Percentiles rank a stretch among this genome's conserved stretches.
Evolutionary conservation across 495 filamentous ascomycete species (phyloP).

Genomic region (Penicillium steckii): DNA sequence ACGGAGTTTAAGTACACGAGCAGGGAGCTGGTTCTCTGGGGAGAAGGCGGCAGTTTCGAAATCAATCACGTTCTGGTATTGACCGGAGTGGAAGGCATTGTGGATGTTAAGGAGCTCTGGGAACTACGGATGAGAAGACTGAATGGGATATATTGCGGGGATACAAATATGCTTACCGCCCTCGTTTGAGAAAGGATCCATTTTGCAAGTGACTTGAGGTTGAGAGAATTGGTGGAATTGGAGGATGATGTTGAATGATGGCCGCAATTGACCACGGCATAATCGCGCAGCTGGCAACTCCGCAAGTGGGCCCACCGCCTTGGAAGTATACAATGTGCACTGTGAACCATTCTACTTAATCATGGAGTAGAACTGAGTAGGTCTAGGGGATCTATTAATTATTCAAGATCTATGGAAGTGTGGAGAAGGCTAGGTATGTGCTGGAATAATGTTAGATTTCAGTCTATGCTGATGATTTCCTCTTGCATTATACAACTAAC

Average conservation of each 20-base stretch:
- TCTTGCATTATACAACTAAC: too few species aligned
- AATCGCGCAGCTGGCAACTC: slow-evolving; percentile 20
- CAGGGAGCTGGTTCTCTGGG: slow-evolving; percentile 69
- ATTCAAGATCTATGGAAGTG: too few species aligned
- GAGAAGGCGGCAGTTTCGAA: slow-evolving; percentile 76
- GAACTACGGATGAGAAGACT: slow-evolving; percentile 8
- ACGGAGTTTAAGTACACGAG: slow-evolving; percentile 77
- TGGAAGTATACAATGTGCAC: background rate
- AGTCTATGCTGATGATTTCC: too few species aligned
- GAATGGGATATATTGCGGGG: background rate
- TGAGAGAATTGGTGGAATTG: too few species aligned
- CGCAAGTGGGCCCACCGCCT: slow-evolving; percentile 29
- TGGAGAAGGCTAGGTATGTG: too few species aligned
- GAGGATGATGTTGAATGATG: slow-evolving; percentile 19
- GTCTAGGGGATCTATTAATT: too few species aligned
- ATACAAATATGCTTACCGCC: slow-evolving; percentile 53
- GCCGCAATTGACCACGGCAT: slow-evolving; percentile 22
- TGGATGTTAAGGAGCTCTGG: slow-evolving; percentile 94
- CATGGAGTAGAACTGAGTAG: too few species aligned
- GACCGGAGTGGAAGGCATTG: slow-evolving; percentile 91
- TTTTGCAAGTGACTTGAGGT: slow-evolving; percentile 45
- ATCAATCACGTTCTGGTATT: slow-evolving; percentile 79
- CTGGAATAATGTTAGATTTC: too few species aligned
- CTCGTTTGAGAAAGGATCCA: slow-evolving; percentile 95
- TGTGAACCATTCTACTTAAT: background rate